Base-by-base conservation (phyloP, 2,329 filamentous ascomycete species). In the Neoscytalidium dimidiatum region DNA sequence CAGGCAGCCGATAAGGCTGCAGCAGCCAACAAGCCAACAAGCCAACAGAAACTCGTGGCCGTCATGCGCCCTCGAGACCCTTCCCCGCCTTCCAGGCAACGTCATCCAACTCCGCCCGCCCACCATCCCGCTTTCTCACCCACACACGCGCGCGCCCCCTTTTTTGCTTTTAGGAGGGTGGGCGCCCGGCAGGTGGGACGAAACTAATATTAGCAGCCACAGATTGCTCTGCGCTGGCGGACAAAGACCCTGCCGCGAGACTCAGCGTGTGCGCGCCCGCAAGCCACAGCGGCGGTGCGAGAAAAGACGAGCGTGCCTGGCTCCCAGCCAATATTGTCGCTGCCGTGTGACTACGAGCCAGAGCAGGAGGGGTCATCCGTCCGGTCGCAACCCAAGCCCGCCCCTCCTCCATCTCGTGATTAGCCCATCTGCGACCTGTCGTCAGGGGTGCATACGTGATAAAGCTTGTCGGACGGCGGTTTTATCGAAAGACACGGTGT, bases 391-490 rank as follows among this genome's bases (percentile, higher is more conserved):
- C 52, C n/a, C n/a, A n/a, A n/a, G n/a, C n/a, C n/a, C n/a, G n/a
- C n/a, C n/a, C n/a, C n/a, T n/a, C n/a, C n/a, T n/a, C 19, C 53
- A 13, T 28, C 53, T 57, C 53, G 53, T 57, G 53, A 57, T 57
- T 57, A 14, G 8, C 7, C 35, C 35, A 28, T n/a, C 35, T 53
- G 51, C 51, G 51, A n/a, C 51, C 7, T 41, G 43, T 57, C 38
- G 53, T 57, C 53, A 57, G 53, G 53, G 53, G 53, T 41, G 53
- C 53, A 43, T 57, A 21, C 53, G 35, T 41, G 31, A 43, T 38
- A 44, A 44, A 43, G 53, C 53, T 57, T 43, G 35, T 57, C 35
- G 49, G 26, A 48, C 21, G 21, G 44, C 44, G 44, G 21, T n/a
- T n/a, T 49, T 49, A n/a, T 6, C 11, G 11, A 33, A 33, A 33